Evolutionary conservation across 2,329 filamentous ascomycete genomes (phyloP).

Genomic region (Graphilbum ipis-grandicollis): DNA sequence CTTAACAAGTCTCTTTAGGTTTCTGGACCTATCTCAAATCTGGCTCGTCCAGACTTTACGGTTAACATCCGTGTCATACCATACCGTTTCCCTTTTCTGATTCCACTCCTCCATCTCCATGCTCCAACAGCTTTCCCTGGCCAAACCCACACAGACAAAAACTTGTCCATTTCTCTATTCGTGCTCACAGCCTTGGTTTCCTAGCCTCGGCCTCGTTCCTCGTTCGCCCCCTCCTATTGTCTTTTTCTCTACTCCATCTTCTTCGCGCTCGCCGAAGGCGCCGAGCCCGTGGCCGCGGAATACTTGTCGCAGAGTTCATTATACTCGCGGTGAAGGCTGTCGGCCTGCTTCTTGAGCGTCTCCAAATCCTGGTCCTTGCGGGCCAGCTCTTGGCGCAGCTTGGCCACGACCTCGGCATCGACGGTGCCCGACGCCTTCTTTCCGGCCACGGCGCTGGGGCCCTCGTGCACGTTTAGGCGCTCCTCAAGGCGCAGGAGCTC

Average conservation of each 20-base stretch:
- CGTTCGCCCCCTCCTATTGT: no score
- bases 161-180: no score
- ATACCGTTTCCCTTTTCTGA: no score
- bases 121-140: no score
- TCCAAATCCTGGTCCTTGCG: slow-evolving; percentile 71
- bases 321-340: slow-evolving; percentile 72
- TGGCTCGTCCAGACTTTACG: no score
- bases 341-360: slow-evolving; percentile 81
- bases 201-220: no score
- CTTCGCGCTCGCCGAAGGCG: slow-evolving; percentile 32
- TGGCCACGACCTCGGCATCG: slow-evolving; percentile 56
- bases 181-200: no score
- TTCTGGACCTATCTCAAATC: no score
- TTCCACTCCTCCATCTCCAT: no score
- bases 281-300: slow-evolving; percentile 33
- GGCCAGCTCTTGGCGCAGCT: slow-evolving; percentile 53
- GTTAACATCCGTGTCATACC: no score
- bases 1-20: no score
- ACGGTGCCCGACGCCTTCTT: slow-evolving; percentile 28
- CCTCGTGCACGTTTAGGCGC: slow-evolving; percentile 70
- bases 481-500: slow-evolving; percentile 85
- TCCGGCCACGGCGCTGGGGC: slow-evolving; percentile 16
- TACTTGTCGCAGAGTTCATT: slow-evolving; percentile 73
- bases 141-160: no score
- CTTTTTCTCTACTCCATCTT: slow-evolving; percentile 43